These are phyloP conservation scores for Schizophyllum amplum DNA, from an alignment of 1,284 basidiomycete genomes.

Conservation along the genomic window DNA sequence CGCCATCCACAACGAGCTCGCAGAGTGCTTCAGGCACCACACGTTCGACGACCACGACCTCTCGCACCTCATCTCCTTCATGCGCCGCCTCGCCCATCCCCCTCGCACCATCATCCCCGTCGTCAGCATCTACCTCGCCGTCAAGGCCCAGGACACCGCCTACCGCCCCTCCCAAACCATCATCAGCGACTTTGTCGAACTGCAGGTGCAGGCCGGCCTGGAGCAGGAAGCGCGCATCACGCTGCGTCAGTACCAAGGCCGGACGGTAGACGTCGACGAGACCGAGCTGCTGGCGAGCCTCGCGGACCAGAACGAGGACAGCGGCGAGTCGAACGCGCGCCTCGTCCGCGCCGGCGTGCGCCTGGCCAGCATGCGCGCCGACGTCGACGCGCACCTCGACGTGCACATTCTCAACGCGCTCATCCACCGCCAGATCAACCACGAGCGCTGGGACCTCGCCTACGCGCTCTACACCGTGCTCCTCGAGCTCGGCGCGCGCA, in stretches of 20 bases:
- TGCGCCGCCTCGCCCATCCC: conserved; percentile 20
- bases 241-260: background rate
- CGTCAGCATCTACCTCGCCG: conserved; percentile 26
- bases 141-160: conserved; percentile 18
- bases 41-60: conserved; percentile 31
- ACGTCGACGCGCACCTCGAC: conserved; percentile 28
- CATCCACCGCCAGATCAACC: conserved; percentile 29
- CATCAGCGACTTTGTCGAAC: conserved; percentile 27
- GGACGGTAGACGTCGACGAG: conserved; percentile 12
- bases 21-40: conserved; percentile 22
- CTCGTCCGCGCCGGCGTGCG: conserved; percentile 27
- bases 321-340: conserved; percentile 25
- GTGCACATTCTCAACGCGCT: conserved; percentile 38
- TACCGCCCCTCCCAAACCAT: conserved; percentile 26
- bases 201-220: conserved; percentile 26
- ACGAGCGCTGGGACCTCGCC: conserved; percentile 25
- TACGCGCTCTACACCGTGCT: conserved; percentile 36
- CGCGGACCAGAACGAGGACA: conserved; percentile 9
- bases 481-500: conserved; percentile 16
- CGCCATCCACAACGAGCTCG: conserved; percentile 17
- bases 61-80: conserved; percentile 28
- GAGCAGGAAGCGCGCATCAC: conserved; percentile 21
- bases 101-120: conserved; percentile 26
- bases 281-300: conserved; percentile 14
- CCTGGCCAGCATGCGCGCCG: background rate